Base-by-base conservation (phyloP, 345 rosid genomes). In the Brassica carinata region DNA sequence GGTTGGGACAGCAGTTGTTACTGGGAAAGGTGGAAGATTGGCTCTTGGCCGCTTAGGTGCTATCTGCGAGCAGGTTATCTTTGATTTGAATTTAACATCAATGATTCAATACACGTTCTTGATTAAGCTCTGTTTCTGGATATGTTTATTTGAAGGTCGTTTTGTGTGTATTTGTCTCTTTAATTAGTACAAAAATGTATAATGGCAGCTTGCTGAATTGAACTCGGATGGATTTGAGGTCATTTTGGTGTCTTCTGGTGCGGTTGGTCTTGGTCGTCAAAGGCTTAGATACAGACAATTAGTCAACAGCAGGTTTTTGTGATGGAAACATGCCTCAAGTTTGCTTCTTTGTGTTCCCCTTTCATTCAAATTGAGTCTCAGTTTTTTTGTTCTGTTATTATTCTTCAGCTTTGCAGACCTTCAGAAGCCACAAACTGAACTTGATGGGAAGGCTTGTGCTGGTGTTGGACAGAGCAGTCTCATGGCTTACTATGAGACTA, bases 1-100 rank as follows among this genome's bases (percentile, higher is more conserved):
- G 99, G 99, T 96, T 53, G 99, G 99, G 79, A 96, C 99, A 40
- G 99, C 99, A 17, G 97, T 96, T 67, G 99, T 94, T 19, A 96
- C 99, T 13, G 87, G 99, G 78, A 72, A 77, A 71, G 99, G 95
- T 87, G 98, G 97, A 61, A 88, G 99, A 79, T 82, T 96, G 77
- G 98, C 97, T 40, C 94, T 93, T 51, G 99, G 99, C 18, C 95
- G 97, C 74, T 80, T 94, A 51, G 99, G 99, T 59, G 88, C 97
- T 9, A 89, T 96, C 58, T 94, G 98, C 66, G 99, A 96, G 83
- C 97, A 96, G 97, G 99, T 94, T 31, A 31, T 34, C 26, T 0
- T 59, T 14, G 9, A 34, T 59, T 5, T 5, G 2, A 4, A 14
- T 65, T 58, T 5, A 65, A 8, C 62, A 57, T 57, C 26, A 57